These are phyloP conservation scores for Diaporthe velutina DNA, from an alignment of 2,329 filamentous ascomycete species.

Conservation along the genomic window DNA sequence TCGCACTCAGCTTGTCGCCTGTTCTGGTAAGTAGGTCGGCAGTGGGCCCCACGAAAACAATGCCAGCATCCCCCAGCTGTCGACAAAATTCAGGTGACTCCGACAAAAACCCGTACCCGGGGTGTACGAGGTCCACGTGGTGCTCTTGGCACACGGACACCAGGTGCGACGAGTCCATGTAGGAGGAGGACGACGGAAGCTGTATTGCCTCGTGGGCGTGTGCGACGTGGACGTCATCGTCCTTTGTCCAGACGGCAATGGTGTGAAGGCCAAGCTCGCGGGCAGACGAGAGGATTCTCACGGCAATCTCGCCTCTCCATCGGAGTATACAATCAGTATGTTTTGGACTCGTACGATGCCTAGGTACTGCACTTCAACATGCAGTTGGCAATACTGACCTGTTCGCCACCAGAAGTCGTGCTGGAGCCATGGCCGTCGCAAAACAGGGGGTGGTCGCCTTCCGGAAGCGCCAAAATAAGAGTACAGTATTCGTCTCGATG, in stretches of 20 bases:
- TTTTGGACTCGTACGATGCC: not conserved
- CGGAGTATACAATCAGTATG: constrained; percentile 49
- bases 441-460: not conserved
- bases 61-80: constrained; percentile 19
- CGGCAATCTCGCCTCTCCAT: constrained; percentile 69
- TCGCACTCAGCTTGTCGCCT: constrained; percentile 35
- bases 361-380: not conserved
- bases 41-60: constrained; percentile 31
- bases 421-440: not conserved
- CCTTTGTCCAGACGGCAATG: constrained; percentile 66
- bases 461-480: not conserved
- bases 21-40: constrained; percentile 25
- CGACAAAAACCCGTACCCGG: constrained; percentile 35
- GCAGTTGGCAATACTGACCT: not conserved
- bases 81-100: constrained; percentile 31
- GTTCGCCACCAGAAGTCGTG: constrained; percentile 30
- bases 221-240: constrained; percentile 67
- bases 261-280: constrained; percentile 70
- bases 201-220: constrained; percentile 64
- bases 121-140: constrained; percentile 30
- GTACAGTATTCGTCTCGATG: not conserved
- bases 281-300: constrained; percentile 70
- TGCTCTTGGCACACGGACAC: constrained; percentile 32
- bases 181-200: constrained; percentile 55
- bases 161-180: constrained; percentile 25